These are phyloP conservation scores for Nothophaeocryptopus gaeumannii DNA, from an alignment of 2,329 filamentous ascomycete species.

Conservation along the genomic window DNA sequence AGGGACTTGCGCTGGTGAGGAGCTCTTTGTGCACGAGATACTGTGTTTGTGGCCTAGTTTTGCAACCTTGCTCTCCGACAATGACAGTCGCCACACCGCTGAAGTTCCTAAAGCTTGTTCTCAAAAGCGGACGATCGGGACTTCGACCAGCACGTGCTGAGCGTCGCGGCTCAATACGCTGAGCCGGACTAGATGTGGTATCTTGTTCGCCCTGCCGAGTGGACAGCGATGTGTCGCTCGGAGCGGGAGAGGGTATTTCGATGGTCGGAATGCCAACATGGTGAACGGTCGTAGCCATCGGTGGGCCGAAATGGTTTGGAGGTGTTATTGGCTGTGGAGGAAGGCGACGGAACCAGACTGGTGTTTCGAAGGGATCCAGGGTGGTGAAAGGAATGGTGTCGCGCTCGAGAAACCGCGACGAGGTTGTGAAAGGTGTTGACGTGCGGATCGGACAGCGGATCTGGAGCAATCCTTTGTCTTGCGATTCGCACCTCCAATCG, in stretches of 20 bases:
- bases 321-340: slow-evolving; percentile 22
- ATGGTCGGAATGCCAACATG: slow-evolving; percentile 25
- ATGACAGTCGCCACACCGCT: slow-evolving; percentile 40
- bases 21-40: slow-evolving; percentile 51
- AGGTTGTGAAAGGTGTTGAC: not conserved
- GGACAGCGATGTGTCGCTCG: slow-evolving; percentile 23
- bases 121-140: slow-evolving; percentile 35
- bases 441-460: no score
- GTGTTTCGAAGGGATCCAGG: slow-evolving; percentile 32
- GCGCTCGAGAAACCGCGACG: no score
- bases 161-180: slow-evolving; percentile 8
- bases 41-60: slow-evolving; percentile 31
- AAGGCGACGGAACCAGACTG: slow-evolving; percentile 32
- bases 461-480: no score
- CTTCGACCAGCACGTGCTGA: slow-evolving; percentile 20
- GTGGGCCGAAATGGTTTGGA: slow-evolving; percentile 13
- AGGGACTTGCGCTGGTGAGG: slow-evolving; percentile 47
- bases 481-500: no score
- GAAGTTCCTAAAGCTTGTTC: slow-evolving; percentile 40
- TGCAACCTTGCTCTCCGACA: slow-evolving; percentile 37
- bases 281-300: slow-evolving; percentile 24
- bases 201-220: slow-evolving; percentile 23
- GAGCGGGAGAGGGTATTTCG: slow-evolving; percentile 30
- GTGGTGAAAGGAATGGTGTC: slow-evolving; percentile 11
- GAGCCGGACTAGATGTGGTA: not conserved